Evolutionary conservation across 805 yeast genomes (phyloP).

Genomic region (Ogataea ganodermae): DNA sequence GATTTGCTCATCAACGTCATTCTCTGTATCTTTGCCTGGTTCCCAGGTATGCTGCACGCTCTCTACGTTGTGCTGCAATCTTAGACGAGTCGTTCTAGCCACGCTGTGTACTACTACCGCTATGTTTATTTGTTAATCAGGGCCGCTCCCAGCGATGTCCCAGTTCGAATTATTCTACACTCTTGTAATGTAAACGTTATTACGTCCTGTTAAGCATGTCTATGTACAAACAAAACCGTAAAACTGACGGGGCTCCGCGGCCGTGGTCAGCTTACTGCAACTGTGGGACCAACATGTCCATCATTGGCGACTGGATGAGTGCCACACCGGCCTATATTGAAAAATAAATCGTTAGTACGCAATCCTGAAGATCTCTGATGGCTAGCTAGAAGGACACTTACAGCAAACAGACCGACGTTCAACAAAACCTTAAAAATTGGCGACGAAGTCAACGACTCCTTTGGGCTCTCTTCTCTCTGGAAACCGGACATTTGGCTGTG

Average conservation of each 20-base stretch:
- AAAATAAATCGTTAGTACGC: too few relatives aligned
- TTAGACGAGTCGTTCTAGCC: slow-evolving; percentile 7
- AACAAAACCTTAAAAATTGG: slow-evolving; percentile 68
- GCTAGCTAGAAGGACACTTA: too few relatives aligned
- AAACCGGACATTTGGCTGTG: slow-evolving; percentile 34
- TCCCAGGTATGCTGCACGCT: slow-evolving; percentile 83
- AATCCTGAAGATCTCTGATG: too few relatives aligned
- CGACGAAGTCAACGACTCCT: slow-evolving; percentile 55
- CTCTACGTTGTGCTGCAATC: slow-evolving; percentile 51
- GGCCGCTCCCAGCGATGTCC: neutral
- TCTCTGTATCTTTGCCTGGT: slow-evolving; percentile 62
- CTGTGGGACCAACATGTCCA: slow-evolving; percentile 83
- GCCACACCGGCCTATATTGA: slow-evolving; percentile 70
- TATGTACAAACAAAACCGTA: slow-evolving; percentile 7
- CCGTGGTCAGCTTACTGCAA: slow-evolving; percentile 24
- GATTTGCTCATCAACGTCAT: slow-evolving; percentile 66
- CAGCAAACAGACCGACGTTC: slow-evolving; percentile 63
- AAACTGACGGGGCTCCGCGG: neutral
- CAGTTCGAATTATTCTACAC: neutral
- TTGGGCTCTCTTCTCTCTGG: slow-evolving; percentile 27
- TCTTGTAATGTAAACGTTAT: neutral
- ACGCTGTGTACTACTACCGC: slow-evolving; percentile 6
- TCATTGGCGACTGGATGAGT: slow-evolving; percentile 73
- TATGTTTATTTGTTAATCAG: neutral
- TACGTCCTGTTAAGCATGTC: neutral